Conservation (phyloP, 192 early-diverging fungal genomes). For the Entrophospora sp. region DNA sequence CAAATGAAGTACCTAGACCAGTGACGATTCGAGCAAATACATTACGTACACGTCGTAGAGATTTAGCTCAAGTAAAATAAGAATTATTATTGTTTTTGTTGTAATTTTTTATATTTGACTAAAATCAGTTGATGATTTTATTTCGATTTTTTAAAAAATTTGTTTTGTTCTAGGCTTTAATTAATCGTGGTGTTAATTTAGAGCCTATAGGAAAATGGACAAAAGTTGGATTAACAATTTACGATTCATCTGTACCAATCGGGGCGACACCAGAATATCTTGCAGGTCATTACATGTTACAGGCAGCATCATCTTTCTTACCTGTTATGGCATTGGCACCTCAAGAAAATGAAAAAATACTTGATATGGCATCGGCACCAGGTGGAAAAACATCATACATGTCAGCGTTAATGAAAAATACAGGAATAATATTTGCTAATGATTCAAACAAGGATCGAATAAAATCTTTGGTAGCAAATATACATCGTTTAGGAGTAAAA, state of each 20-base stretch:
- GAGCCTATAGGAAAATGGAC: constrained; percentile 98
- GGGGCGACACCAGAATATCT: constrained; percentile 98
- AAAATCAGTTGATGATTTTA: too few relatives aligned
- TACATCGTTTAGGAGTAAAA: constrained; percentile 78
- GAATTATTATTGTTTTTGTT: too few relatives aligned
- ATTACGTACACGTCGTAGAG: constrained; percentile 84
- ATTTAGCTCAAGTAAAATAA: constrained; percentile 83
- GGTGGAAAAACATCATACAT: constrained; percentile 98
- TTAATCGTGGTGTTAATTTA: constrained; percentile 94
- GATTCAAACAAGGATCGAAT: constrained; percentile 91
- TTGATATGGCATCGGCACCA: constrained; percentile 98
- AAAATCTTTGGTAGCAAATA: constrained; percentile 85
- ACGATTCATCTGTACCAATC: constrained; percentile 90
- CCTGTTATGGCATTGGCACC: constrained; percentile 95
- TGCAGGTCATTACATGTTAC: constrained; percentile 98
- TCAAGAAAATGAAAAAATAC: constrained; percentile 84
- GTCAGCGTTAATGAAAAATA: constrained; percentile 93
- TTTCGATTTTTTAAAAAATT: too few relatives aligned
- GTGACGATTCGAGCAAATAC: constrained; percentile 97
- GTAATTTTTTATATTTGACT: too few relatives aligned
- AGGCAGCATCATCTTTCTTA: constrained; percentile 95
- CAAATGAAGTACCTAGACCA: constrained; percentile 93
- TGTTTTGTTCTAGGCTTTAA: constrained; percentile 46
- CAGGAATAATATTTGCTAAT: constrained; percentile 94
- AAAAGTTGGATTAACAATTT: constrained; percentile 94